Percentiles rank a stretch among this genome's conserved stretches.
These are phyloP conservation scores for Fusarium graminum DNA, from an alignment of 2,329 filamentous ascomycete genomes.

Conservation along the genomic window DNA sequence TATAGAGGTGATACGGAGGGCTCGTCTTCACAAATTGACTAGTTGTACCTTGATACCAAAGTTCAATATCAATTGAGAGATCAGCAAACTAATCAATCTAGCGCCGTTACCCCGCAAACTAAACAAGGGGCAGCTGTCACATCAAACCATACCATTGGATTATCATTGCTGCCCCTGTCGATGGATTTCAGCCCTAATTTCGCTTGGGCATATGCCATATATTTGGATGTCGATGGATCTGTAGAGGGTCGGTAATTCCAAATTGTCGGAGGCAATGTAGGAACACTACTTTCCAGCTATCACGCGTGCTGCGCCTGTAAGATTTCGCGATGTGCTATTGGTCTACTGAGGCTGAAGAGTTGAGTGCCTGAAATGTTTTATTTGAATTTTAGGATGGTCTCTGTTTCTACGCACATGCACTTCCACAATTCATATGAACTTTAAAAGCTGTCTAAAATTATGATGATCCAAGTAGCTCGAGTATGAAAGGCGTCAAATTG, in stretches of 20 bases:
- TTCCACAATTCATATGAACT: too few species aligned
- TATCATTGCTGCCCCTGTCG: constrained; percentile 4
- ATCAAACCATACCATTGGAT: not conserved
- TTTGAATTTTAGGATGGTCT: too few species aligned
- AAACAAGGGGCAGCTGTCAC: constrained; percentile 3
- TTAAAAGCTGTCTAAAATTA: too few species aligned
- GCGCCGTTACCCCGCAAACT: constrained; percentile 24
- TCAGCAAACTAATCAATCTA: not conserved
- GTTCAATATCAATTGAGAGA: not conserved
- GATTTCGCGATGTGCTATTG: not conserved
- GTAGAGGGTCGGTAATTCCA: not conserved
- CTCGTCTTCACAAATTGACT: too few species aligned
- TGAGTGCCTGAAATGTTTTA: too few species aligned
- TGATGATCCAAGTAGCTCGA: too few species aligned
- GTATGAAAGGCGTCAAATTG: not conserved
- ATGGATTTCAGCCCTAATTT: constrained; percentile 15
- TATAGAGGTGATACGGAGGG: too few species aligned
- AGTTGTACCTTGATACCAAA: not conserved
- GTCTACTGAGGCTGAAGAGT: not conserved
- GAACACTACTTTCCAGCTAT: not conserved
- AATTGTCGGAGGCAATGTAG: not conserved
- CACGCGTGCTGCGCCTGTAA: not conserved
- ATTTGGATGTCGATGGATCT: too few species aligned
- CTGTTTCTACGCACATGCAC: too few species aligned
- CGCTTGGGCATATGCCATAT: constrained; percentile 4